These are phyloP conservation scores for Ormosia semicastrata DNA, from an alignment of 306 rosid species.

Conservation along the genomic window DNA sequence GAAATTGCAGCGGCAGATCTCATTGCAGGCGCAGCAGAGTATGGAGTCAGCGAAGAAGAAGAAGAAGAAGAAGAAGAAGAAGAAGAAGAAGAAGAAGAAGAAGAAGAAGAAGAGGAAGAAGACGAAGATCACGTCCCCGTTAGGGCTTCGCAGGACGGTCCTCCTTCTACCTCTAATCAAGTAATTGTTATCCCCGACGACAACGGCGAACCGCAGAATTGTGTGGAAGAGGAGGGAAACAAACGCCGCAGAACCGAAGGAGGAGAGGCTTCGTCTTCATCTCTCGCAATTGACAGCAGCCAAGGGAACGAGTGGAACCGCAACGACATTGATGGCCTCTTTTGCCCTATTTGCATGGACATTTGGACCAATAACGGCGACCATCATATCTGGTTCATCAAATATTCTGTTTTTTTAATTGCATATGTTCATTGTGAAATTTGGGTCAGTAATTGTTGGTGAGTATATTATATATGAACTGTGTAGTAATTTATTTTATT, in stretches of 20 bases:
- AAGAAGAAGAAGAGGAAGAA: background rate
- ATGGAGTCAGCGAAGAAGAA: background rate
- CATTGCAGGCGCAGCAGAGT: background rate
- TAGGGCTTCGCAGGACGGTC: conserved; percentile 31
- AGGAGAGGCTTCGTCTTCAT: conserved; percentile 45
- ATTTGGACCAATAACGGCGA: conserved; percentile 67
- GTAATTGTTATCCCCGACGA: conserved; percentile 3
- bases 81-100: conserved; percentile 1
- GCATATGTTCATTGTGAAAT: background rate
- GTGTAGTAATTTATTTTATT: background rate
- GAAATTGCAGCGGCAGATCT: background rate
- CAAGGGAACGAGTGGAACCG: conserved; percentile 55
- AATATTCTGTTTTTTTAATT: background rate
- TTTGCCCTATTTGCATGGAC: conserved; percentile 89
- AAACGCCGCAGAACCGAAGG: conserved; percentile 68
- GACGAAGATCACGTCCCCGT: conserved; percentile 26
- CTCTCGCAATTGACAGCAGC: conserved; percentile 27
- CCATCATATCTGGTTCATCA: conserved; percentile 59
- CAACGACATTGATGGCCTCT: conserved; percentile 57
- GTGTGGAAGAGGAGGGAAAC: conserved; percentile 37
- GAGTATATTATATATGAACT: background rate
- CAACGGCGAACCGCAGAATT: background rate
- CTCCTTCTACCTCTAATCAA: conserved; percentile 16
- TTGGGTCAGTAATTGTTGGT: background rate
- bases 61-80: conserved; percentile 8